Conservation (phyloP, 345 rosid genomes). For the Boechera divaricarpa region DNA sequence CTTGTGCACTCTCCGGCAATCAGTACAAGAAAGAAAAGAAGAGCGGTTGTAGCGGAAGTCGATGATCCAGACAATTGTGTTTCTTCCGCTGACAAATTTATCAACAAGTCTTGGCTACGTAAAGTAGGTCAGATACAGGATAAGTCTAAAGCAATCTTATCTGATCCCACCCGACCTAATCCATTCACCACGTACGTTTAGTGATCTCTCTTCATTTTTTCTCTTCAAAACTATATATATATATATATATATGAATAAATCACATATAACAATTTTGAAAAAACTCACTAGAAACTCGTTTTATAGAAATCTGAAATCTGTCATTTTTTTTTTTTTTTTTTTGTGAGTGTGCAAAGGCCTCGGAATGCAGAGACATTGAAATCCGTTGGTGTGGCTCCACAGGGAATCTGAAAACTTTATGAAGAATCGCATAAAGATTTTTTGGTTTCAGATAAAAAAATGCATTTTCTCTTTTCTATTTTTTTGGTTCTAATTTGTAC, state of each 20-base stretch:
- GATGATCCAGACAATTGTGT: conserved; percentile 53
- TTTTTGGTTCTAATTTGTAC: conserved; percentile 16
- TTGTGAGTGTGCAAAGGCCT: too few relatives aligned
- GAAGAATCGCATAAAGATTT: too few relatives aligned
- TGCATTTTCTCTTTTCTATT: neutral
- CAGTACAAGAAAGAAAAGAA: conserved; percentile 54
- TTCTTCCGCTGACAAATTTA: conserved; percentile 44
- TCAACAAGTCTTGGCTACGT: conserved; percentile 58
- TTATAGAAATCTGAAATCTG: too few relatives aligned
- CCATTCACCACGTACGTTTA: conserved; percentile 48
- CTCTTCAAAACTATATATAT: too few relatives aligned
- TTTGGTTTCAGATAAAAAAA: neutral
- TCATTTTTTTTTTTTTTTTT: too few relatives aligned
- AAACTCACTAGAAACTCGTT: too few relatives aligned
- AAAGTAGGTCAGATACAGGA: conserved; percentile 62
- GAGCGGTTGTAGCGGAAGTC: conserved; percentile 54
- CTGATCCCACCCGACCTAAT: conserved; percentile 45
- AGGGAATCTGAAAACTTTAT: conserved; percentile 33
- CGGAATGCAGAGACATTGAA: too few relatives aligned
- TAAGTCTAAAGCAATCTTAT: conserved; percentile 30
- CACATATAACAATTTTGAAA: too few relatives aligned
- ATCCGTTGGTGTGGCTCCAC: conserved; percentile 50
- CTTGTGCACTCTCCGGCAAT: conserved; percentile 53
- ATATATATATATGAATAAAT: too few relatives aligned
- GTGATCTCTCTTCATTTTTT: neutral